phyloP scores from a whole-genome alignment of 495 filamentous ascomycete species.

The Margaritispora aquatica region DNA sequence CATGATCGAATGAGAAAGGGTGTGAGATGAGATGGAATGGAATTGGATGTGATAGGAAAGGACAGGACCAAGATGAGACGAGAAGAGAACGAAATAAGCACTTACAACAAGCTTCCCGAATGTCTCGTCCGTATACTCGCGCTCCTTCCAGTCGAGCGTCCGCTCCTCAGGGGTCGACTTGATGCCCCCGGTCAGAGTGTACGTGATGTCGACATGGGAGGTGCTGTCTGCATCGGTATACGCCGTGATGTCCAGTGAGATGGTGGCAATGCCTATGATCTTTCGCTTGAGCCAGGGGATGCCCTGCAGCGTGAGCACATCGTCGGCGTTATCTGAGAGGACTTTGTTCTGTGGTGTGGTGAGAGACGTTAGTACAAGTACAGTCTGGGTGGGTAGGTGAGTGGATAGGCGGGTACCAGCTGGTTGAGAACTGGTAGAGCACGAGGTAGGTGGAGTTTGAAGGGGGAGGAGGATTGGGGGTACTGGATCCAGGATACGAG shows the following conservation, averaged over 20 bases:
- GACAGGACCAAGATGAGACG: no score
- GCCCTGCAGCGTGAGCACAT: not conserved
- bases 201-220: not conserved
- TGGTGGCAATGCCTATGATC: not conserved
- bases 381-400: no score
- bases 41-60: no score
- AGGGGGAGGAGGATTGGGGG: no score
- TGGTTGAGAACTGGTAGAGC: no score
- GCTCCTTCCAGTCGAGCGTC: not conserved
- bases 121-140: not conserved
- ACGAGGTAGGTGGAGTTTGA: no score
- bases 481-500: no score
- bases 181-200: not conserved
- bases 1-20: no score
- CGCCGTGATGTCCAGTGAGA: not conserved
- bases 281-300: not conserved
- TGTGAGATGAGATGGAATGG: no score
- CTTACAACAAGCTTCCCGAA: not conserved
- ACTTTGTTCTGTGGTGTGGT: not conserved
- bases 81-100: not conserved
- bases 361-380: not conserved
- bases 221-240: not conserved
- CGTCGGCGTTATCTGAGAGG: not conserved
- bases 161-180: not conserved
- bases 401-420: no score